A percentile compares a stretch with the other conserved stretches of the same genome.
Evolutionary conservation across 106 monocot genomes (phyloP).

Genomic region (Dioscorea dumetorum): DNA sequence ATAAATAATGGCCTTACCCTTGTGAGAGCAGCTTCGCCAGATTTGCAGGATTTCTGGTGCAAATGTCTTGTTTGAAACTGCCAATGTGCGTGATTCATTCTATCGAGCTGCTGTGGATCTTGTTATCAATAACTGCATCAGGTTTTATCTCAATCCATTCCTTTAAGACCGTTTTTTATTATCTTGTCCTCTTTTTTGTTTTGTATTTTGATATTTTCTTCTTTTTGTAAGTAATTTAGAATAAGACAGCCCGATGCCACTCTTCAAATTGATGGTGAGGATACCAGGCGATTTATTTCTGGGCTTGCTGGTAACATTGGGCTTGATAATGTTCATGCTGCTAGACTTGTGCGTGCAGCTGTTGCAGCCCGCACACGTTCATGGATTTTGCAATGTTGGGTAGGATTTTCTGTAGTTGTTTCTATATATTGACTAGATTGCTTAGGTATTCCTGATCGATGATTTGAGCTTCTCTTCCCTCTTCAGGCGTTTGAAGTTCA

Average conservation of each 20-base stretch:
- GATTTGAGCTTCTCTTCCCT: neutral
- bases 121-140: slow-evolving; percentile 54
- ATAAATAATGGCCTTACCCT: too few relatives aligned
- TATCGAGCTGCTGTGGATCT: slow-evolving; percentile 68
- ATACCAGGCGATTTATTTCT: slow-evolving; percentile 50
- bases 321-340: slow-evolving; percentile 53
- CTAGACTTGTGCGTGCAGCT: slow-evolving; percentile 64
- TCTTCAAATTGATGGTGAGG: slow-evolving; percentile 69
- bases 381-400: slow-evolving; percentile 86
- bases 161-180: neutral
- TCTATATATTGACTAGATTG: neutral
- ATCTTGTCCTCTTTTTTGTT: neutral
- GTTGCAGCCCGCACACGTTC: slow-evolving; percentile 84
- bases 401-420: slow-evolving; percentile 12
- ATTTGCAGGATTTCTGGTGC: slow-evolving; percentile 69
- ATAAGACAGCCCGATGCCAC: slow-evolving; percentile 18
- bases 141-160: slow-evolving; percentile 19
- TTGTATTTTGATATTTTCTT: neutral
- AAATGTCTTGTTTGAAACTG: slow-evolving; percentile 62
- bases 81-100: slow-evolving; percentile 71
- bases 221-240: slow-evolving; percentile 19
- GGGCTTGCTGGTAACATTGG: slow-evolving; percentile 84
- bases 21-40: slow-evolving; percentile 46
- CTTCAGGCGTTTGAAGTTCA: slow-evolving; percentile 79
- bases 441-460: neutral